Conservation (phyloP, 148 eudicot genomes). For the Heliamphora exappendiculata region DNA sequence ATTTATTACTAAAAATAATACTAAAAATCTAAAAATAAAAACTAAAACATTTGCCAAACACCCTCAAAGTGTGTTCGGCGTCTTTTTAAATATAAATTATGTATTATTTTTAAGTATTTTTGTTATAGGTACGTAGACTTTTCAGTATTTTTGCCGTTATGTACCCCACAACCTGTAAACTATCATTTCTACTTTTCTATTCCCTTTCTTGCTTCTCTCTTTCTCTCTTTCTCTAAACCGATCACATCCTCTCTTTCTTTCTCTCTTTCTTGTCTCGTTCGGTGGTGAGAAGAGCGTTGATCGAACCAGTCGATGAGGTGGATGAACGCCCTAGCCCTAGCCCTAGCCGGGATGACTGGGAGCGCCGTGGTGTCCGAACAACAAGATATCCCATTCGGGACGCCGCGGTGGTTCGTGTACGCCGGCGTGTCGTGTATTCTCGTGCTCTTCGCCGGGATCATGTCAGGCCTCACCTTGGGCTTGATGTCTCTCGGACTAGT, state of each 20-base stretch:
- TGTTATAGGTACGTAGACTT: no score
- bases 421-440: slow-evolving; percentile 60
- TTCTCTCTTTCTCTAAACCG: neutral
- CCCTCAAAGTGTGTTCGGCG: no score
- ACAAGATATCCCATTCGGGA: slow-evolving; percentile 45
- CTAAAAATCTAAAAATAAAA: no score
- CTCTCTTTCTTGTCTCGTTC: neutral
- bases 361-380: slow-evolving; percentile 17
- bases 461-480: slow-evolving; percentile 88
- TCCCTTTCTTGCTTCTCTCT: neutral
- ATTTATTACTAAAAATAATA: no score
- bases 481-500: slow-evolving; percentile 87
- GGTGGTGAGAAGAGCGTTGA: neutral
- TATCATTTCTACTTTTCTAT: no score
- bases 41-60: no score
- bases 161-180: no score
- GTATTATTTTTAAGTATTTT: no score
- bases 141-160: no score
- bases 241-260: neutral
- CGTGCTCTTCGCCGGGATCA: slow-evolving; percentile 82
- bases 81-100: no score
- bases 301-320: slow-evolving; percentile 11
- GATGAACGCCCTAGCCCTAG: slow-evolving; percentile 18
- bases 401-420: slow-evolving; percentile 56
- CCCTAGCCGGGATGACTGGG: slow-evolving; percentile 11